Base-by-base conservation (phyloP, 2,329 filamentous ascomycete genomes). In the Metarhizium humberi region DNA sequence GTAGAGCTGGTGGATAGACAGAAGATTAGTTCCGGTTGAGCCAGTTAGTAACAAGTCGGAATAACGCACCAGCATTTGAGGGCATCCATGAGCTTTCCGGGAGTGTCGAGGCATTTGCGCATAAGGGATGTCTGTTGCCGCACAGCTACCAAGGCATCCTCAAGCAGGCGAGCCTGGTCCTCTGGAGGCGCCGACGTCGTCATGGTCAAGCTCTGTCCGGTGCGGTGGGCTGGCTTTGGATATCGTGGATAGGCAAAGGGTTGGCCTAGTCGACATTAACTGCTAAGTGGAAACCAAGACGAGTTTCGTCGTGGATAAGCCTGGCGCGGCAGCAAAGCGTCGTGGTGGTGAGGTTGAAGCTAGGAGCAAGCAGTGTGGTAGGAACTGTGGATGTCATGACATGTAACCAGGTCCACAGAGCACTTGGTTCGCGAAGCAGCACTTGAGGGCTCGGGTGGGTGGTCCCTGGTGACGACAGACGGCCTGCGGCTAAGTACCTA, bases 21-120 rank as follows among this genome's bases (percentile, higher is more conserved):
- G 34, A 34, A 52, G 36, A 52, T 59, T 52, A 60, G 54, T 13
- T 56, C 13, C 47, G 34, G 50, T 51, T 47, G 34, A 51, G 29
- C 8, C 18, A 32, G 16, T 43, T 13, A 43, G 46, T 32, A 53
- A 34, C 25, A 40, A 40, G 20, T 51, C n/a, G 11, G 45, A 55
- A 45, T 53, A 54, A 78, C 87, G 66, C 82, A 97, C 94, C 92
- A 96, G 88, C 92, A 97, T 77, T 99, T 99, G 67, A 99, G 83
- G 66, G 94, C 94, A 78, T 99, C 94, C 94, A 99, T 99, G 62
- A 99, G 85, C 81, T 99, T 99, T 61, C 94, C 92, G 6, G 94
- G 92, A 10, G 90, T 95, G 71, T 99, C 95, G 58, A 99, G 81
- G 67, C 92, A 97, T 78, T 95, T 92, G 76, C 92, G 91, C 94